Conservation (phyloP, 768 basidiomycete species). For the Infundibulicybe gibba region DNA sequence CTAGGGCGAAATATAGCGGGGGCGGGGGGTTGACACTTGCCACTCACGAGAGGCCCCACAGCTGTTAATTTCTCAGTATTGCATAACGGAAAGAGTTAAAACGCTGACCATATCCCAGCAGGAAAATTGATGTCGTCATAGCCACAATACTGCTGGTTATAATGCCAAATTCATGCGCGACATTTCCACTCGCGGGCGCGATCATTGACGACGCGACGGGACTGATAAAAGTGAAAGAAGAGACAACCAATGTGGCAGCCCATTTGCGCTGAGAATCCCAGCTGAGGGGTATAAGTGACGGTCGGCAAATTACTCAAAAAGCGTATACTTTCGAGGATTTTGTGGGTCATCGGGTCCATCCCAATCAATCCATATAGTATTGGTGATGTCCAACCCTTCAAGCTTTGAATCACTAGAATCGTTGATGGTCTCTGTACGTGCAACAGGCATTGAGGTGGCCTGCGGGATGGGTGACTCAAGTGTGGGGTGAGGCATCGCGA, state of each 20-base stretch:
- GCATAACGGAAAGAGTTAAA: background rate
- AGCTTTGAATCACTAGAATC: no score
- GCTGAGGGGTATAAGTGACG: conserved; percentile 21
- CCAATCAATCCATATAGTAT: conserved; percentile 39
- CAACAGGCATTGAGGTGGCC: no score
- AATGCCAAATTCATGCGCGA: conserved; percentile 54
- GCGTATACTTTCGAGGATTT: conserved; percentile 54
- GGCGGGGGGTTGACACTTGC: background rate
- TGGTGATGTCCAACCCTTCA: no score
- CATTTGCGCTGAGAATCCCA: conserved; percentile 61
- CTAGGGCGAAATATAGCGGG: conserved; percentile 14
- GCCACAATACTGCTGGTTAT: conserved; percentile 45
- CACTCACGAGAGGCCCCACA: conserved; percentile 43
- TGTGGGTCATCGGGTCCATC: conserved; percentile 55
- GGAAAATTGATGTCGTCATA: conserved; percentile 54
- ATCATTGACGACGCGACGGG: conserved; percentile 75
- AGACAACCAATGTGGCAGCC: conserved; percentile 62
- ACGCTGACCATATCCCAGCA: conserved; percentile 51
- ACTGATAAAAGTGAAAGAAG: conserved; percentile 64
- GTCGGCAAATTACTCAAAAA: background rate
- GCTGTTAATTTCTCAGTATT: conserved; percentile 26
- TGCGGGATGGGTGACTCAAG: no score
- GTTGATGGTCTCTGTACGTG: no score
- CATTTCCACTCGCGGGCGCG: conserved; percentile 53
- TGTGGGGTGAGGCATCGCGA: no score